These are phyloP conservation scores for Cokeromyces recurvatus DNA, from an alignment of 371 early-diverging fungal genomes.

Conservation along the genomic window DNA sequence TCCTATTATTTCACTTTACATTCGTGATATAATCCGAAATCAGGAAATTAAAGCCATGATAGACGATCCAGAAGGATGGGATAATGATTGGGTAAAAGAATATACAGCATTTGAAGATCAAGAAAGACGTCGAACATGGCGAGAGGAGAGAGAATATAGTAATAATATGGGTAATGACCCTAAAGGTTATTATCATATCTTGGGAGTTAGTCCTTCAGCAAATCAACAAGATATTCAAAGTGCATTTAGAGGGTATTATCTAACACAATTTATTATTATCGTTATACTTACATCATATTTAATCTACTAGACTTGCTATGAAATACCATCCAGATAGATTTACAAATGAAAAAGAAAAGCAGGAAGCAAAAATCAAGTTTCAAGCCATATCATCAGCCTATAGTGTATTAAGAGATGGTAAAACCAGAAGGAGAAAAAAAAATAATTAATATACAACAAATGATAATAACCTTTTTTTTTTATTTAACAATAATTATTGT, in stretches of 20 bases:
- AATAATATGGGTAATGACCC: not conserved
- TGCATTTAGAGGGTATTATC: conserved; percentile 51
- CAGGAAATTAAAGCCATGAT: conserved; percentile 44
- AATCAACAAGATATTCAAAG: conserved; percentile 55
- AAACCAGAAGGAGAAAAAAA: too few species aligned
- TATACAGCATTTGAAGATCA: conserved; percentile 55
- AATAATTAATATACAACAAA: too few species aligned
- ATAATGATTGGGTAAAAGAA: conserved; percentile 51
- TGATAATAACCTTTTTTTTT: too few species aligned
- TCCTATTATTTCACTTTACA: conserved; percentile 43
- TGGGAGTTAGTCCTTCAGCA: conserved; percentile 41
- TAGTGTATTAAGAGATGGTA: conserved; percentile 55
- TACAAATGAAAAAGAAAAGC: conserved; percentile 46
- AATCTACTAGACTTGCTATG: conserved; percentile 38
- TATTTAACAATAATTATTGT: too few species aligned
- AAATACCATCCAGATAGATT: conserved; percentile 55
- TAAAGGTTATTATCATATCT: not conserved
- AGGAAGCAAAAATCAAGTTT: conserved; percentile 48
- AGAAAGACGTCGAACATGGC: conserved; percentile 49
- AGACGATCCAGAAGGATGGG: conserved; percentile 46
- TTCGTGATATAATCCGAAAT: conserved; percentile 46
- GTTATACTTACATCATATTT: not conserved
- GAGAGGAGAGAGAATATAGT: conserved; percentile 26
- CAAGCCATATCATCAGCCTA: conserved; percentile 56
- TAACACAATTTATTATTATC: too few species aligned